Percentiles rank a stretch among this genome's conserved stretches.
phyloP scores from a whole-genome alignment of 345 rosid species.

The Aurinia saxatilis region DNA sequence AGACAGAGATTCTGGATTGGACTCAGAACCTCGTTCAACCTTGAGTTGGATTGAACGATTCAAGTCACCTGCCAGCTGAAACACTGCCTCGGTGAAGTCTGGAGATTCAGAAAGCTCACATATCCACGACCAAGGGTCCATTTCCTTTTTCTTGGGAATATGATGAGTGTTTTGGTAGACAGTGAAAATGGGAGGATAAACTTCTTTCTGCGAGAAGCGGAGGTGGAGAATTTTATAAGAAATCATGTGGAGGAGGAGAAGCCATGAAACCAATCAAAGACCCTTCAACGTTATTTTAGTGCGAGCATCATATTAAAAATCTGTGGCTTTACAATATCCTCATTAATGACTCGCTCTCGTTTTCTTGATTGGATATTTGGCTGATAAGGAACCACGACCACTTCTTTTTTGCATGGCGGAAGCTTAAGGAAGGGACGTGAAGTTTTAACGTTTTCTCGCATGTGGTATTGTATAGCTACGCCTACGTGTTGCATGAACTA shows the following conservation, averaged over 20 bases:
- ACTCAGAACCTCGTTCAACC: conserved; percentile 35
- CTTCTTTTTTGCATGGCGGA: conserved; percentile 28
- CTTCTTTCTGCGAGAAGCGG: background rate
- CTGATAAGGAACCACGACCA: conserved; percentile 8
- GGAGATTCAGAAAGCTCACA: conserved; percentile 40
- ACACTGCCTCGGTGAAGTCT: conserved; percentile 22
- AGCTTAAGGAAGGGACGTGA: conserved; percentile 33
- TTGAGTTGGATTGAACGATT: conserved; percentile 47
- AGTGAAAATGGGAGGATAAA: background rate
- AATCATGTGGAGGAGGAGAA: conserved; percentile 33
- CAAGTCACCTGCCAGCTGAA: conserved; percentile 39
- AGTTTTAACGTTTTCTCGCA: conserved; percentile 32
- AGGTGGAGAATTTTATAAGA: conserved; percentile 29
- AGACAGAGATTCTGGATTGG: conserved; percentile 25
- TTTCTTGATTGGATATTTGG: conserved; percentile 22
- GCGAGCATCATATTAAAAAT: conserved; percentile 5
- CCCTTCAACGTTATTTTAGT: background rate
- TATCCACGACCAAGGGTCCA: conserved; percentile 86
- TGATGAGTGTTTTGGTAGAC: background rate
- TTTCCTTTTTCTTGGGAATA: conserved; percentile 16
- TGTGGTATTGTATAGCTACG: conserved; percentile 17
- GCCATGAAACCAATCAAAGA: conserved; percentile 35
- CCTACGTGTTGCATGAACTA: conserved; percentile 24
- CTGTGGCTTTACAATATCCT: conserved; percentile 3
- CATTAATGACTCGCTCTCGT: conserved; percentile 14